Evolutionary conservation across 192 early-diverging fungal species (phyloP).

Genomic region (Helicostylum pulchrum): DNA sequence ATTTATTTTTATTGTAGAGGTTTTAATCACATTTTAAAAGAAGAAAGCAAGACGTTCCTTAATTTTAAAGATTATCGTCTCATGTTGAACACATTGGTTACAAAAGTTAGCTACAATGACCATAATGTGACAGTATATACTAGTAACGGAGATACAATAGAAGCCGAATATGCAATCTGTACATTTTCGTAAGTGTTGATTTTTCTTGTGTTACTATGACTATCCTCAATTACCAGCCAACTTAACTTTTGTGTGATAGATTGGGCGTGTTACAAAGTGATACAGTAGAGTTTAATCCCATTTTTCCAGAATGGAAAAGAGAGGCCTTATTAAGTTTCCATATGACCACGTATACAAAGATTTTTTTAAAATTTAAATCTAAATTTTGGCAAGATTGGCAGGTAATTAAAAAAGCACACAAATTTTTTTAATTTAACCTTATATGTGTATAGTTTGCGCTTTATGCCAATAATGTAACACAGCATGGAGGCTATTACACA

Average conservation of each 20-base stretch:
- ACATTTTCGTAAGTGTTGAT: conserved; percentile 35
- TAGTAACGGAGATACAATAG: conserved; percentile 19
- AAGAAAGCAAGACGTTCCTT: conserved; percentile 22
- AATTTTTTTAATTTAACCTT: not conserved
- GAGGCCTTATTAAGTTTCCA: conserved; percentile 40
- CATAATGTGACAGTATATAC: conserved; percentile 28
- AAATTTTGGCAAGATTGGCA: conserved; percentile 39
- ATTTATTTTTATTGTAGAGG: conserved; percentile 17
- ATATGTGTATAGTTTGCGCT: conserved; percentile 23
- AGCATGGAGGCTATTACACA: conserved; percentile 5
- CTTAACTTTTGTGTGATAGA: conserved; percentile 6
- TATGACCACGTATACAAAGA: conserved; percentile 40
- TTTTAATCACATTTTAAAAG: conserved; percentile 32
- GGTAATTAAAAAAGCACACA: conserved; percentile 21
- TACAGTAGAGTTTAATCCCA: conserved; percentile 30
- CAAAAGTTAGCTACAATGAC: conserved; percentile 23
- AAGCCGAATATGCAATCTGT: conserved; percentile 37
- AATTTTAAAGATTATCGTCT: conserved; percentile 20
- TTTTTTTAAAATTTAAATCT: conserved; percentile 36
- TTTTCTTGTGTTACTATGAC: not conserved
- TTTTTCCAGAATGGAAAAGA: conserved; percentile 40
- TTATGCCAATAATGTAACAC: conserved; percentile 24
- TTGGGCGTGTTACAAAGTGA: conserved; percentile 38
- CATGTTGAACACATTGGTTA: conserved; percentile 32
- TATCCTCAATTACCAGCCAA: not conserved